Conservation (phyloP, 192 early-diverging fungal species). For the Coemansia umbellata region DNA sequence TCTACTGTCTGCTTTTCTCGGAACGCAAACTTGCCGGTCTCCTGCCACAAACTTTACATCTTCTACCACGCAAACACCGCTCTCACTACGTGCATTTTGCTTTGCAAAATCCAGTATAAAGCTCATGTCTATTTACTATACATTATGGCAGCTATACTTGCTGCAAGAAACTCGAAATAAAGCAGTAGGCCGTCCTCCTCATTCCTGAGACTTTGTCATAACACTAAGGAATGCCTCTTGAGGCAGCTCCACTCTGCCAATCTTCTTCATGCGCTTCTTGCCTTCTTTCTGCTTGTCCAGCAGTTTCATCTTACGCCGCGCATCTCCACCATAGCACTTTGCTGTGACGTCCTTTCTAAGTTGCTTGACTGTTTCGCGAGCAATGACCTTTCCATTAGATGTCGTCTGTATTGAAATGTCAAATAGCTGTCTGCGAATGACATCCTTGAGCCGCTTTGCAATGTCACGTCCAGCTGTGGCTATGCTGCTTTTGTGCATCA, state of each 20-base stretch:
- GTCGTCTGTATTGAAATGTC: constrained; percentile 92
- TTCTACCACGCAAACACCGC: too few relatives aligned
- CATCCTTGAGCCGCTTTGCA: constrained; percentile 73
- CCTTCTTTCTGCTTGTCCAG: constrained; percentile 92
- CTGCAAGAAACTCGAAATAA: not conserved
- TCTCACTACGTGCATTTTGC: too few relatives aligned
- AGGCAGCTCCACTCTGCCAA: constrained; percentile 85
- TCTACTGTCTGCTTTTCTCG: too few relatives aligned
- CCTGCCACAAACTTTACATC: too few relatives aligned
- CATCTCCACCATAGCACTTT: constrained; percentile 96
- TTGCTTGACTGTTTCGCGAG: constrained; percentile 81
- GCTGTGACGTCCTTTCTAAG: constrained; percentile 94
- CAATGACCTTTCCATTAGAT: constrained; percentile 77
- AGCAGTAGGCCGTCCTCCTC: not conserved
- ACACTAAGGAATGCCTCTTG: constrained; percentile 81
- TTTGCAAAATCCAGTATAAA: too few relatives aligned
- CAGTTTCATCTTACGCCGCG: constrained; percentile 97
- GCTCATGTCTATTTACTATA: too few relatives aligned
- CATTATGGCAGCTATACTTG: too few relatives aligned
- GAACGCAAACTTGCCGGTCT: too few relatives aligned
- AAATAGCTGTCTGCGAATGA: constrained; percentile 87
- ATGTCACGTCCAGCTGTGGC: constrained; percentile 75
- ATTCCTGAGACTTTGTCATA: constrained; percentile 15
- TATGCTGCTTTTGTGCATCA: constrained; percentile 72
- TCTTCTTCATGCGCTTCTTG: constrained; percentile 91